A percentile compares a stretch with the other conserved stretches of the same genome.
These are phyloP conservation scores for Halenospora varia DNA, from an alignment of 495 filamentous ascomycete species.

Conservation along the genomic window DNA sequence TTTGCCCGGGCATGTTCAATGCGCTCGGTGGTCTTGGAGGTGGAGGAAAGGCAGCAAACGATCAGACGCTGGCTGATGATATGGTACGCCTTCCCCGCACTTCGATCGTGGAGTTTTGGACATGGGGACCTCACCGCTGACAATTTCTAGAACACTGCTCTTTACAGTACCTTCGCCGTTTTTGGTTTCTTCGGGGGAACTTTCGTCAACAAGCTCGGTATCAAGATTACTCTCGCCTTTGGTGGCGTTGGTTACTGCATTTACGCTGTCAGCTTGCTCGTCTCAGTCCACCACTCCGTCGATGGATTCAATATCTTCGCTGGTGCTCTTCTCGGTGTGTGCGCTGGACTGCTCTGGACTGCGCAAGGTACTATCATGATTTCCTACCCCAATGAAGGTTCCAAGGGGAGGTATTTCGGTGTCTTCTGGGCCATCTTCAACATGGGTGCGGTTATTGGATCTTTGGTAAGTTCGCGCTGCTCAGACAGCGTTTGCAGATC, in stretches of 20 bases:
- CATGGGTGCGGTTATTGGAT: constrained; percentile 84
- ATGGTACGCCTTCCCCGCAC: constrained; percentile 36
- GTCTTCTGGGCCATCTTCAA: constrained; percentile 98
- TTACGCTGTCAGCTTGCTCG: constrained; percentile 74
- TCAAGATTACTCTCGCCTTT: constrained; percentile 67
- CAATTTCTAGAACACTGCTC: constrained; percentile 46
- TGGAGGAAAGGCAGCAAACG: constrained; percentile 54
- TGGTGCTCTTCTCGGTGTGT: constrained; percentile 69
- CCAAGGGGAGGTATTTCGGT: constrained; percentile 86
- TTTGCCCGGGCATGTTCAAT: constrained; percentile 80
- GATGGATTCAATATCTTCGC: constrained; percentile 74
- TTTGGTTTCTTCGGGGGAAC: constrained; percentile 86
- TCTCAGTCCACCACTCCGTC: constrained; percentile 77
- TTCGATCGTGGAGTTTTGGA: neutral
- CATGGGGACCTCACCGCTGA: neutral
- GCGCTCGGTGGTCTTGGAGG: constrained; percentile 72
- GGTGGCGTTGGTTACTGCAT: constrained; percentile 86
- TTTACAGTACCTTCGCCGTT: constrained; percentile 81
- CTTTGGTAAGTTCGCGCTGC: constrained; percentile 63
- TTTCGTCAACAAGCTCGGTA: constrained; percentile 71
- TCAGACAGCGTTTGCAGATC: too few relatives aligned
- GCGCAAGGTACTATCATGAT: constrained; percentile 96
- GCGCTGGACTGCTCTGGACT: constrained; percentile 85
- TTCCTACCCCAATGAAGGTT: constrained; percentile 76
- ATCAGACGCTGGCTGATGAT: constrained; percentile 59